Base-by-base conservation (phyloP, 805 yeast genomes). In the Candida anglica region DNA sequence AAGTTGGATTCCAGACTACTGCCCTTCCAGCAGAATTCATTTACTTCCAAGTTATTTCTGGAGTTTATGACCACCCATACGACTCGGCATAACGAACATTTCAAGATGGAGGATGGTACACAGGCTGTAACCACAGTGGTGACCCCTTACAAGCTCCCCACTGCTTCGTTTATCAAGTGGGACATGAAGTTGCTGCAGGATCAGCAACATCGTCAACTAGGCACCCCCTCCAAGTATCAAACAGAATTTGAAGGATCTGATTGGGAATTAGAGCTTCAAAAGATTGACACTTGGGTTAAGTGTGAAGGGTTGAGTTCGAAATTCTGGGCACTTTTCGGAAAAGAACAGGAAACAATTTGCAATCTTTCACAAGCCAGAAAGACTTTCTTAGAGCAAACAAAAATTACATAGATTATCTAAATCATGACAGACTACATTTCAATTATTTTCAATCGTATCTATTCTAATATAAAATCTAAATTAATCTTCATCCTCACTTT, bases 241-340 rank as follows among this genome's bases (percentile, higher is more conserved):
- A 30, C 1, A 32, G 37, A n/a, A n/a, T n/a, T n/a, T n/a, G n/a
- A n/a, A n/a, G n/a, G n/a, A n/a, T n/a, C n/a, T 5, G 68, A 62
- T 37, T 62, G 68, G 68, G 66, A 62, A 37, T 42, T 62, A 28
- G 42, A 47, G 32, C 54, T 60, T 39, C 64, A 58, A 35, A 39
- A 64, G 5, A 47, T 60, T 19, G 46, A 60, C 28, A 43, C 52
- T 23, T 58, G 57, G 58, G 38, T 56, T 14, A 56, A 55, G 10
- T 62, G 68, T 38, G 44, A 42, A 8, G 60, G 46, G 3, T 36
- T 60, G 20, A 39, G 38, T 28, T 34, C 42, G 11, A 29, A 33
- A 11, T 55, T 34, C 27, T 58, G 64, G 64, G 33, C 21, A 9
- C 34, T 42, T 20, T 39, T 43, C 11, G 38, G 40, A 7, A 19